Conservation (phyloP, 2,329 filamentous ascomycete species). For the Aspergillus uvarum region DNA sequence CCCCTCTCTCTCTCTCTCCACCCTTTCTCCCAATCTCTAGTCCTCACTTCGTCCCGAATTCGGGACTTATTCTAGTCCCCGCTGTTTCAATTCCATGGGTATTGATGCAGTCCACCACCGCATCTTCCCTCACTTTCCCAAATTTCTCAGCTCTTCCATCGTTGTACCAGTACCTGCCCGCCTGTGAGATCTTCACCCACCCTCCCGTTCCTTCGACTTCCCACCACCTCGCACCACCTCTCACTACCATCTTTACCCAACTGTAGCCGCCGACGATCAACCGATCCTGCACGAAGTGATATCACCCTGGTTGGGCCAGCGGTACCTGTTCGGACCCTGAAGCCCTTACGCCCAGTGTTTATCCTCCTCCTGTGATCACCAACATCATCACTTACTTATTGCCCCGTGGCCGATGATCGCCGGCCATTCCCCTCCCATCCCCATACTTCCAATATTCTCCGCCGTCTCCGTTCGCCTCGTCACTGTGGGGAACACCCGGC, state of each 20-base stretch:
- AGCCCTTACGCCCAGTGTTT: slow-evolving; percentile 1
- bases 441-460: slow-evolving; percentile 16
- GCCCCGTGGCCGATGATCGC: slow-evolving; percentile 21
- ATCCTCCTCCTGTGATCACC: slow-evolving; percentile 1
- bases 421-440: slow-evolving; percentile 6
- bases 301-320: neutral
- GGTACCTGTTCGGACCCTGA: slow-evolving; percentile 1
- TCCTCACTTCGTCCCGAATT: neutral
- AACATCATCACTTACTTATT: slow-evolving; percentile 14
- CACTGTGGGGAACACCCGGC: slow-evolving; percentile 24
- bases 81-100: neutral
- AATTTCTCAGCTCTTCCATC: neutral
- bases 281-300: slow-evolving; percentile 7
- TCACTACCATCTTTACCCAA: neutral
- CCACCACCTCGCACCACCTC: neutral
- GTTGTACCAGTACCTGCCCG: neutral
- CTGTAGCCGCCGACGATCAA: slow-evolving; percentile 6
- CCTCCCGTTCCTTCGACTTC: neutral
- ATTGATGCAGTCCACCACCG: neutral
- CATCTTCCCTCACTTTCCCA: neutral
- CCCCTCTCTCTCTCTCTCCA: neutral
- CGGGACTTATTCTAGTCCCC: neutral
- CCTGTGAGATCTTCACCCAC: neutral
- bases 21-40: neutral
- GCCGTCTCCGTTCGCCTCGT: slow-evolving; percentile 26